Evolutionary conservation across 805 yeast species (phyloP), one percentile per base, ranked within the genome.

Genomic region (Candida michaelii): DNA sequence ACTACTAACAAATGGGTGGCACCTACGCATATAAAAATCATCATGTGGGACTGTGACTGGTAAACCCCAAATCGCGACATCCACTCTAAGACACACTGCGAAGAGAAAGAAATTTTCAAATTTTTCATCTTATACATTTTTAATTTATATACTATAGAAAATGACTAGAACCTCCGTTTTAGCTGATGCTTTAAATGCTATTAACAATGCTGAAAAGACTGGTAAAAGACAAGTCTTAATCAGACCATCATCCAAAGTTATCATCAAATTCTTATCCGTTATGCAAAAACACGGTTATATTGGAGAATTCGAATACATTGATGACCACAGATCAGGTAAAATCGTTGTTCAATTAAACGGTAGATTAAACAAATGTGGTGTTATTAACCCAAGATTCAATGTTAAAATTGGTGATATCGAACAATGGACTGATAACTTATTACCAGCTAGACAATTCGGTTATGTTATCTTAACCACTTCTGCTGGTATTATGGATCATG

Each of bases 401-500:
- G 90, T 90, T 68, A 88, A 89, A 79, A 83, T 91, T 58, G 84
- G 76, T 70, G 97, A 90, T 74, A 85, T 90, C 59, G 98, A 90
- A 80, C 90, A 88, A 79, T 90, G 98, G 98, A 89, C 96, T 63
- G 95, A 84, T 74, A 89, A 90, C 87, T 84, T 90, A 71, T 81
- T 90, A 69, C 98, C 98, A 74, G 96, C 98, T 59, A 89, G 98
- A 85, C 98, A 90, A 79, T 91, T 90, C 69, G 98, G 98, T 79
- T 89, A 75, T 85, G 90, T 90, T 69, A 87, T 90, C 76, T 83
- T 90, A 73, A 91, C 98, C 77, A 90, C 98, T 63, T 91, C 97
- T 65, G 97, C 97, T 64, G 98, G 98, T 80, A 90, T 90, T 66
- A 89, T 90, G 96, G 97, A 91, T 83, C 98, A 90, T 82, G 97